A percentile compares a stretch with the other conserved stretches of the same genome.
Evolutionary conservation across 768 basidiomycete species (phyloP).

Genomic region (Russula sp.): DNA sequence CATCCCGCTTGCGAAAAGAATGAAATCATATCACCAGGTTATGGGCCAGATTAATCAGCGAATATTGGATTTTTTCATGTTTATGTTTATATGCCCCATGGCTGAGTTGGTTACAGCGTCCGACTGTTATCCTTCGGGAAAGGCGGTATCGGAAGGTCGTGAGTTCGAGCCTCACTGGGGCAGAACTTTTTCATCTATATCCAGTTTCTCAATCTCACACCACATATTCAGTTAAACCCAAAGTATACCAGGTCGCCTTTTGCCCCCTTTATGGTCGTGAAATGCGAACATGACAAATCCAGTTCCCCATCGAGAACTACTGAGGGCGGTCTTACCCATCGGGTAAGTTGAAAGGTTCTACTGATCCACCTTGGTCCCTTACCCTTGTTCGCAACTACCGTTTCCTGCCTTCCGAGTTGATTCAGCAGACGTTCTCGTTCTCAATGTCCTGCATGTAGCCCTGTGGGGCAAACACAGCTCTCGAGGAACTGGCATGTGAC

Average conservation of each 20-base stretch:
- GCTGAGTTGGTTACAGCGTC: slow-evolving; percentile 53
- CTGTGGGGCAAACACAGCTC: slow-evolving; percentile 9
- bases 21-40: not conserved
- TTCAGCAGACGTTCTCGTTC: slow-evolving; percentile 11
- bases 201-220: too few relatives aligned
- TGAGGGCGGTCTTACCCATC: not conserved
- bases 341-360: not conserved
- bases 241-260: too few relatives aligned
- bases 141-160: slow-evolving; percentile 46
- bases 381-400: too few relatives aligned
- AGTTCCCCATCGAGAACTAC: not conserved
- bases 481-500: slow-evolving; percentile 14
- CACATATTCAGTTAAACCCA: too few relatives aligned
- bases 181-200: slow-evolving; percentile 35
- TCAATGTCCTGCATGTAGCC: slow-evolving; percentile 12
- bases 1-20: slow-evolving; percentile 2
- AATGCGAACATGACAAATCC: slow-evolving; percentile 13
- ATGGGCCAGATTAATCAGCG: not conserved
- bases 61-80: not conserved
- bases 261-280: not conserved
- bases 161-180: slow-evolving; percentile 55
- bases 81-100: slow-evolving; percentile 42
- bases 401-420: slow-evolving; percentile 17
- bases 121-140: slow-evolving; percentile 41
- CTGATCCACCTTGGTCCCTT: not conserved